Percentiles rank a stretch among this genome's conserved stretches.
phyloP scores from a whole-genome alignment of 352 stramenopile genomes.

The Phytophthora vignae region DNA sequence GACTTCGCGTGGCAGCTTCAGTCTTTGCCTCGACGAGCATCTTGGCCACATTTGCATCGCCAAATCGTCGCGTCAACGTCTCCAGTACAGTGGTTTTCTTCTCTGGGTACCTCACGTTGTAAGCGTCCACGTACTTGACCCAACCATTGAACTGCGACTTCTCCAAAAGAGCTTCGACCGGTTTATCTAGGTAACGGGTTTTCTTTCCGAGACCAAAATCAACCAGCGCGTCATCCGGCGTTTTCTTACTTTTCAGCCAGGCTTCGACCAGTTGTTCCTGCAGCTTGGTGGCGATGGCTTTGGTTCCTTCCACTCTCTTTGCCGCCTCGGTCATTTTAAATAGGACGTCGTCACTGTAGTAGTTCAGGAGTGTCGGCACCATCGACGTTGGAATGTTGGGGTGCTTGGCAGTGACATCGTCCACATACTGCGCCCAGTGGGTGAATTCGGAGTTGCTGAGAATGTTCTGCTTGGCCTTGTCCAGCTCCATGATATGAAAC shows the following conservation, averaged over 20 bases:
- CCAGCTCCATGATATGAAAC: too few relatives aligned
- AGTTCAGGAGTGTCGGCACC: not conserved
- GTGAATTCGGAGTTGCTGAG: too few relatives aligned
- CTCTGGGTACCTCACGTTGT: too few relatives aligned
- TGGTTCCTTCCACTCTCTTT: not conserved
- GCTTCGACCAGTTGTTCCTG: not conserved
- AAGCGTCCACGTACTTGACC: too few relatives aligned
- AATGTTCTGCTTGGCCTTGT: too few relatives aligned
- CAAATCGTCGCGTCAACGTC: too few relatives aligned
- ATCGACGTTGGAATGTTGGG: not conserved
- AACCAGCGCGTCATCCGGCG: not conserved
- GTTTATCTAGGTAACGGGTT: not conserved
- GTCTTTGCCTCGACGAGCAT: too few relatives aligned
- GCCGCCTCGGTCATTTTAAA: not conserved
- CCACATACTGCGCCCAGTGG: too few relatives aligned
- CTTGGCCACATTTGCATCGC: too few relatives aligned
- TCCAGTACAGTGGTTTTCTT: too few relatives aligned
- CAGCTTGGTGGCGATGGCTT: not conserved
- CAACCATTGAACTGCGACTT: not conserved
- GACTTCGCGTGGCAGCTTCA: too few relatives aligned
- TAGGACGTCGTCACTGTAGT: not conserved
- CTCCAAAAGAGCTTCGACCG: not conserved
- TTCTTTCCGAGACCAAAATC: not conserved
- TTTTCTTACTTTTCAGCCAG: not conserved
- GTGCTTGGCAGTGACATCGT: too few relatives aligned